These are phyloP conservation scores for Xerocomellus dryophilus DNA, from an alignment of 768 basidiomycete species.

Conservation along the genomic window DNA sequence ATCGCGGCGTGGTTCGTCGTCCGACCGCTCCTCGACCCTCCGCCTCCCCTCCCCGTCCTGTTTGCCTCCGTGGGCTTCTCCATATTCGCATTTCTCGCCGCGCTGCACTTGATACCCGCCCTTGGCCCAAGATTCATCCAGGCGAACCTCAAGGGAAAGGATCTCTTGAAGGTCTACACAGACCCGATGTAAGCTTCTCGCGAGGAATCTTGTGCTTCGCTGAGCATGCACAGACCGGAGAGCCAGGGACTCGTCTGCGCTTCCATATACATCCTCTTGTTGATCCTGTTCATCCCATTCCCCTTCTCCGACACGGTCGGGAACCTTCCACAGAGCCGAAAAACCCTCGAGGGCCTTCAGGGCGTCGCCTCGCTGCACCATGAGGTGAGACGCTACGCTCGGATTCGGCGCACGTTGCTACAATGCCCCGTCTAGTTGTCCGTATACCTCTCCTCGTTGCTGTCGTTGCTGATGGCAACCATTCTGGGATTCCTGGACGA, in stretches of 20 bases:
- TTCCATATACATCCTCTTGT: constrained; percentile 76
- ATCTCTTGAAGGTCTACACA: constrained; percentile 79
- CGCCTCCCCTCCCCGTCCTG: constrained; percentile 67
- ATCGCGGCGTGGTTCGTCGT: constrained; percentile 71
- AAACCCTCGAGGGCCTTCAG: constrained; percentile 44
- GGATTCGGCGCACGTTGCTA: background rate
- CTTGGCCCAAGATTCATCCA: constrained; percentile 77
- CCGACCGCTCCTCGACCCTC: constrained; percentile 66
- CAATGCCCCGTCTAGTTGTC: constrained; percentile 55
- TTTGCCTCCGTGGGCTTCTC: constrained; percentile 82
- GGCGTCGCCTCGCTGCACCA: constrained; percentile 64
- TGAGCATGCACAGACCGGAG: constrained; percentile 70
- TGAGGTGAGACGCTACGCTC: constrained; percentile 49
- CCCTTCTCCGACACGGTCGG: constrained; percentile 78
- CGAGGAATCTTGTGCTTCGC: background rate
- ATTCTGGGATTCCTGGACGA: constrained; percentile 96
- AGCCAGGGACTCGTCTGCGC: constrained; percentile 91
- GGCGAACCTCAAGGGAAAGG: constrained; percentile 81
- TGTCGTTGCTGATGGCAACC: constrained; percentile 91
- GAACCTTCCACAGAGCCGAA: constrained; percentile 41
- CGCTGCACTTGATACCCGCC: constrained; percentile 76
- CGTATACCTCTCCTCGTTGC: constrained; percentile 86
- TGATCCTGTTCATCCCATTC: constrained; percentile 94
- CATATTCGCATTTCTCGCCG: constrained; percentile 74
- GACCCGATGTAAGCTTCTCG: constrained; percentile 58